Conservation (phyloP, 495 filamentous ascomycete species). For the Talaromyces adpressus region DNA sequence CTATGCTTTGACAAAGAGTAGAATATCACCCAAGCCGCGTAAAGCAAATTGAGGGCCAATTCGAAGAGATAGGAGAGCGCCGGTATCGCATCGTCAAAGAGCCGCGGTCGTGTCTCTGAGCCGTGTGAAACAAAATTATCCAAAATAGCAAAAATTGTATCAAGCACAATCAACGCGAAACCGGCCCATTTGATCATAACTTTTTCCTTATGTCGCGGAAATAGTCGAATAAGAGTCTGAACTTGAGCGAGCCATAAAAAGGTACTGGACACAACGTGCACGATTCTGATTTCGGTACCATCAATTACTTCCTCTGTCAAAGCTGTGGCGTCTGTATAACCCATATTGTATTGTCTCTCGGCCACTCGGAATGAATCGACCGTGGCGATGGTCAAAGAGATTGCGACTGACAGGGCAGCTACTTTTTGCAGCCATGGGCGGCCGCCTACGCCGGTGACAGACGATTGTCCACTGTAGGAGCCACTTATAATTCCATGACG, state of each 20-base stretch:
- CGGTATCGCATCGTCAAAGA: slow-evolving; percentile 82
- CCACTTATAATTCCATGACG: slow-evolving; percentile 80
- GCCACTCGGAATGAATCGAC: slow-evolving; percentile 82
- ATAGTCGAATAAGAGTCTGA: slow-evolving; percentile 89
- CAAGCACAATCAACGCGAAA: slow-evolving; percentile 84
- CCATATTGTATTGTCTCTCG: slow-evolving; percentile 64
- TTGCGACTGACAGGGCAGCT: slow-evolving; percentile 79
- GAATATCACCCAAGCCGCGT: slow-evolving; percentile 93
- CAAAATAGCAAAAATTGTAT: slow-evolving; percentile 80
- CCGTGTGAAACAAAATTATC: slow-evolving; percentile 72
- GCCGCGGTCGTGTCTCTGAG: slow-evolving; percentile 52
- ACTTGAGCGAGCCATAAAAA: slow-evolving; percentile 97
- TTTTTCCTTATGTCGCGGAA: slow-evolving; percentile 94
- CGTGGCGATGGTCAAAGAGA: slow-evolving; percentile 89
- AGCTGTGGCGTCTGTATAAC: slow-evolving; percentile 63
- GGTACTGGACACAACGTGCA: slow-evolving; percentile 85
- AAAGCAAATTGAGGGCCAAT: slow-evolving; percentile 78
- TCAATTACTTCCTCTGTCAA: slow-evolving; percentile 70
- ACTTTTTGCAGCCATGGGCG: slow-evolving; percentile 95
- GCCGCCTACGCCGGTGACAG: slow-evolving; percentile 77
- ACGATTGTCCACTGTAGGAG: slow-evolving; percentile 57
- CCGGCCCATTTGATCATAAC: slow-evolving; percentile 98
- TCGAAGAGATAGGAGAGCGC: slow-evolving; percentile 93
- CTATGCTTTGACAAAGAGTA: slow-evolving; percentile 88
- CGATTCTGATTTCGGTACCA: slow-evolving; percentile 76